A percentile compares a stretch with the other conserved stretches of the same genome.
phyloP scores from a whole-genome alignment of 371 early-diverging fungal species.

The Dinochytrium kinnereticum region DNA sequence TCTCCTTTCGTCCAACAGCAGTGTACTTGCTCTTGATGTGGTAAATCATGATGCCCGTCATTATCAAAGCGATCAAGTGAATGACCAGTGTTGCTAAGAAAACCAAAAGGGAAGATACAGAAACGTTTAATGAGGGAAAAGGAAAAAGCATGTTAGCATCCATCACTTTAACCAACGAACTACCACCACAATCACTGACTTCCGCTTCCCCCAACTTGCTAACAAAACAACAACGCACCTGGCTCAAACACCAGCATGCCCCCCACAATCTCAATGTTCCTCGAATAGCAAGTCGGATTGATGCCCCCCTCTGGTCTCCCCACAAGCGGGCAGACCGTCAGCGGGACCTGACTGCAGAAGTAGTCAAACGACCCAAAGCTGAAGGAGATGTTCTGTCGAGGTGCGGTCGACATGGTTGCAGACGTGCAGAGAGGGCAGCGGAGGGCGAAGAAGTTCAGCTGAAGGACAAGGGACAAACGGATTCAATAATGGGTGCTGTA shows the following conservation, averaged over 20 bases:
- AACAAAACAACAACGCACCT: conserved; percentile 59
- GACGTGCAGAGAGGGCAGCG: no score
- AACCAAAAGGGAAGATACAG: not conserved
- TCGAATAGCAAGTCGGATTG: conserved; percentile 90
- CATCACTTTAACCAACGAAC: not conserved
- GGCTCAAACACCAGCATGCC: conserved; percentile 87
- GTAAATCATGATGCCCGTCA: conserved; percentile 97
- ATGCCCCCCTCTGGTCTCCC: conserved; percentile 68
- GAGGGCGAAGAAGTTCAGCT: no score
- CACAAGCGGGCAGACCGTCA: conserved; percentile 89
- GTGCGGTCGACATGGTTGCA: no score
- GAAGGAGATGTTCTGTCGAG: conserved; percentile 40
- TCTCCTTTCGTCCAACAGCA: conserved; percentile 97
- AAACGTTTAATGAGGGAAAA: not conserved
- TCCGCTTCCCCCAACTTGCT: no score
- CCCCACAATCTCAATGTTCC: conserved; percentile 81
- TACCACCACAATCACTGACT: not conserved
- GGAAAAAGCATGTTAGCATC: not conserved
- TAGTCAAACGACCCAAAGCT: conserved; percentile 84
- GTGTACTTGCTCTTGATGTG: conserved; percentile 96
- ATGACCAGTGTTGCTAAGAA: conserved; percentile 67
- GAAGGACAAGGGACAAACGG: no score
- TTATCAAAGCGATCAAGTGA: conserved; percentile 88
- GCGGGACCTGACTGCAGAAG: conserved; percentile 81
- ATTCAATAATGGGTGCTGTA: no score